A percentile compares a stretch with the other conserved stretches of the same genome.
These are phyloP conservation scores for Rhinocladiella mackenziei DNA, from an alignment of 2,329 filamentous ascomycete species.

Conservation along the genomic window DNA sequence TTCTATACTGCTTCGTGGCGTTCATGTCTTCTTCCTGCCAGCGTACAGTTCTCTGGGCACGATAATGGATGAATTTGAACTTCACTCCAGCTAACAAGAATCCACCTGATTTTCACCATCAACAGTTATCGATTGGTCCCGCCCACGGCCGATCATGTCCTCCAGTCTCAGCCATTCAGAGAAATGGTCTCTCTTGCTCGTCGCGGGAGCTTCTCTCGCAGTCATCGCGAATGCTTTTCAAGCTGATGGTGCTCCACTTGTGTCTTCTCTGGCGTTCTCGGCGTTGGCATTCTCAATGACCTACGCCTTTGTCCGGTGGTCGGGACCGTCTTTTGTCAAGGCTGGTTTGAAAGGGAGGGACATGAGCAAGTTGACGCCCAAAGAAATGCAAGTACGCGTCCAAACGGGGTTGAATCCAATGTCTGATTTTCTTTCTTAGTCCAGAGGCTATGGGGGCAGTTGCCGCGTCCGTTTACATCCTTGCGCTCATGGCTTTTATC, in stretches of 20 bases:
- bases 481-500: constrained; percentile 85
- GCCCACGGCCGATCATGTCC: constrained; percentile 33
- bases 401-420: neutral
- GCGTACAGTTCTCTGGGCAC: no score
- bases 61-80: no score
- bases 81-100: no score
- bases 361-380: constrained; percentile 70
- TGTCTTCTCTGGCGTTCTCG: constrained; percentile 83
- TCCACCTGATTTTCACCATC: no score
- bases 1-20: neutral
- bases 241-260: constrained; percentile 80
- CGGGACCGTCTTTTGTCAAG: constrained; percentile 81
- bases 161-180: constrained; percentile 50
- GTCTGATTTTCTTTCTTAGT: constrained; percentile 38
- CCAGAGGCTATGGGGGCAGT: constrained; percentile 96
- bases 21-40: neutral
- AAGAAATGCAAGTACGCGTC: constrained; percentile 61
- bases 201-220: constrained; percentile 66
- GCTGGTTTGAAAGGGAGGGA: constrained; percentile 88
- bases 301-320: constrained; percentile 88
- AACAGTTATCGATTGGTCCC: neutral
- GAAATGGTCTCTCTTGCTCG: constrained; percentile 55
- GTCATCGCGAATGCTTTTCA: constrained; percentile 77
- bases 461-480: constrained; percentile 85
- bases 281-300: constrained; percentile 75